Conservation (phyloP, 495 filamentous ascomycete species). For the Penicillium bovifimosum region DNA sequence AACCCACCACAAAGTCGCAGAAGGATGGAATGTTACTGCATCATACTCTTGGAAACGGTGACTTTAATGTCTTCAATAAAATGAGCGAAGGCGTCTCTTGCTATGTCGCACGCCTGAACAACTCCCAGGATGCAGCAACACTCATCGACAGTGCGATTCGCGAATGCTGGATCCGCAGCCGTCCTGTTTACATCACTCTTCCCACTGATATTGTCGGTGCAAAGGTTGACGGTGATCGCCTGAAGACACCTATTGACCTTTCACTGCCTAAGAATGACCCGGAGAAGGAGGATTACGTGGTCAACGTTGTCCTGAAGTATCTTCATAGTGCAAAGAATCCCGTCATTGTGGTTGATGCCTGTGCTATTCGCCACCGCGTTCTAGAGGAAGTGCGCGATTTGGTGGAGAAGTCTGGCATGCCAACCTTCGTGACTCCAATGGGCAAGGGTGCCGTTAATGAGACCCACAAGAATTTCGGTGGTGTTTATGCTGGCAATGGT, state of each 20-base stretch:
- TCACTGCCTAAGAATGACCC: constrained; percentile 56
- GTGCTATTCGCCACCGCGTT: constrained; percentile 74
- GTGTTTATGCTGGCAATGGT: constrained; percentile 83
- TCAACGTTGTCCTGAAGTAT: constrained; percentile 71
- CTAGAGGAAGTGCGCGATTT: constrained; percentile 71
- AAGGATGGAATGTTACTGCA: constrained; percentile 66
- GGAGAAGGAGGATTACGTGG: constrained; percentile 77
- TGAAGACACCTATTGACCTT: constrained; percentile 67
- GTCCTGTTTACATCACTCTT: constrained; percentile 80
- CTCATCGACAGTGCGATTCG: constrained; percentile 77
- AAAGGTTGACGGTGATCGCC: constrained; percentile 67
- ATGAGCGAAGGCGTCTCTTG: constrained; percentile 73
- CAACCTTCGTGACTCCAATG: constrained; percentile 87
- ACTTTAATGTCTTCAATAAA: constrained; percentile 76
- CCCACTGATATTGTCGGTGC: constrained; percentile 80
- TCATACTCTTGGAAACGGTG: constrained; percentile 89
- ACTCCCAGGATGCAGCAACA: constrained; percentile 60
- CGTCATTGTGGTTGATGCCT: constrained; percentile 85
- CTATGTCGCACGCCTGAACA: constrained; percentile 60
- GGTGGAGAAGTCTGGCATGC: constrained; percentile 69
- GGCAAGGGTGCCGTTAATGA: constrained; percentile 87
- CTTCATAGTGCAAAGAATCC: constrained; percentile 72
- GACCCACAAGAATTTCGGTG: constrained; percentile 66
- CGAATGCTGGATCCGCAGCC: constrained; percentile 68
- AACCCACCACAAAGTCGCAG: constrained; percentile 47